A percentile compares a stretch with the other conserved stretches of the same genome.
phyloP scores from a whole-genome alignment of 2,329 filamentous ascomycete species.

The Aspergillus oerlinghausenensis region DNA sequence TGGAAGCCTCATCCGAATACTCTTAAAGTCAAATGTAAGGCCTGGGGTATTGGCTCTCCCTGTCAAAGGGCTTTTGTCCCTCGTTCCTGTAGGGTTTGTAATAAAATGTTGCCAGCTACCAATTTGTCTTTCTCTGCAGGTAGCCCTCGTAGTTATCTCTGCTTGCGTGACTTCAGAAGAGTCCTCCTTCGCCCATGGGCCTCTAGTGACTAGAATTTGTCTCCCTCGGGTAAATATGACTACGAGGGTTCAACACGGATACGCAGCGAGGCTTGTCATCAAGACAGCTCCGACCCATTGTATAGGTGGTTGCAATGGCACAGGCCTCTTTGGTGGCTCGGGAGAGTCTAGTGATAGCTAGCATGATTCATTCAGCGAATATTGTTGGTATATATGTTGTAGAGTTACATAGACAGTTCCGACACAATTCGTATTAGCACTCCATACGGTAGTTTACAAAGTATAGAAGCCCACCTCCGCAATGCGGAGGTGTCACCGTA shows the following conservation, averaged over 20 bases:
- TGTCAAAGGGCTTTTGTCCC: too few relatives aligned
- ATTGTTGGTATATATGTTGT: neutral
- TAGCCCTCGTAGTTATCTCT: neutral
- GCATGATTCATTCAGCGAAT: constrained; percentile 21
- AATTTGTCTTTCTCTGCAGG: neutral
- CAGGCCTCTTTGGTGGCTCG: constrained; percentile 51
- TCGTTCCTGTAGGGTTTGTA: too few relatives aligned
- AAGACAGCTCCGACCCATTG: constrained; percentile 40
- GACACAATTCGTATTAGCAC: neutral
- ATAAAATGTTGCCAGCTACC: neutral
- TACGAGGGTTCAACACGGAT: neutral
- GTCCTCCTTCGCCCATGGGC: neutral
- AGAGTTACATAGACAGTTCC: neutral
- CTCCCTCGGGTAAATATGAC: neutral
- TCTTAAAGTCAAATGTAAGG: neutral
- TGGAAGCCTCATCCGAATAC: neutral
- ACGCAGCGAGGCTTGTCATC: constrained; percentile 34
- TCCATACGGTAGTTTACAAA: too few relatives aligned
- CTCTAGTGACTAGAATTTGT: neutral
- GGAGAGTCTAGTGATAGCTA: constrained; percentile 49
- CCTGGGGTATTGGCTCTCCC: too few relatives aligned
- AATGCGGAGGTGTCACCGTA: neutral
- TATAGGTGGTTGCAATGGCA: constrained; percentile 39
- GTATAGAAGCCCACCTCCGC: too few relatives aligned
- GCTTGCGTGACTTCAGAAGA: neutral